A percentile compares a stretch with the other conserved stretches of the same genome.
These are phyloP conservation scores for Mrakia gelida DNA, from an alignment of 768 basidiomycete genomes.

Conservation along the genomic window DNA sequence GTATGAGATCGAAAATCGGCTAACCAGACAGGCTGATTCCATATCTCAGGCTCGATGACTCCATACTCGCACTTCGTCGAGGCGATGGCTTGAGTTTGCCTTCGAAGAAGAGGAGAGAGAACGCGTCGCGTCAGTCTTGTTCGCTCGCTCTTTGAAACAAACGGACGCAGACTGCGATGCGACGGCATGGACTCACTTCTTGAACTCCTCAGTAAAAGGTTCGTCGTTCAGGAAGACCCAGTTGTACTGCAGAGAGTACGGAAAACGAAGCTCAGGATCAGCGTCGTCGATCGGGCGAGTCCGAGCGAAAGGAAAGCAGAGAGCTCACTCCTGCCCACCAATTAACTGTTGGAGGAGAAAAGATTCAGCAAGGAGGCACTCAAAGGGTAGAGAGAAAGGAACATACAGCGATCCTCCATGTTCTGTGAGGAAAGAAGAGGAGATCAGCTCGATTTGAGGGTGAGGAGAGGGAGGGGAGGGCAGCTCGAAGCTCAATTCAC, in stretches of 20 bases:
- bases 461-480: neutral
- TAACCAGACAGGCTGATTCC: conserved; percentile 65
- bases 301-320: neutral
- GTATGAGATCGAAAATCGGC: neutral
- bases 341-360: neutral
- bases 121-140: neutral
- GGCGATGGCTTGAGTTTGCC: conserved; percentile 53
- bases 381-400: too few species aligned
- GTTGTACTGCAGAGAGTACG: conserved; percentile 53
- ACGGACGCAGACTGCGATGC: too few species aligned
- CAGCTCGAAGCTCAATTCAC: neutral
- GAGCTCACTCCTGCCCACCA: neutral
- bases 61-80: conserved; percentile 62
- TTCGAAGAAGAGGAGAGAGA: neutral
- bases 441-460: conserved; percentile 42
- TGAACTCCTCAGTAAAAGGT: conserved; percentile 68
- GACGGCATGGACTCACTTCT: conserved; percentile 43
- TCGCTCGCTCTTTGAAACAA: too few species aligned
- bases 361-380: too few species aligned
- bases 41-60: conserved; percentile 57
- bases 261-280: conserved; percentile 34
- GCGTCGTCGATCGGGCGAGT: neutral
- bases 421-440: conserved; percentile 59
- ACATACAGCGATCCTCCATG: conserved; percentile 83
- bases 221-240: conserved; percentile 84